These are phyloP conservation scores for Amaranthus hypochondriacus DNA, from an alignment of 148 eudicot species.

Conservation along the genomic window DNA sequence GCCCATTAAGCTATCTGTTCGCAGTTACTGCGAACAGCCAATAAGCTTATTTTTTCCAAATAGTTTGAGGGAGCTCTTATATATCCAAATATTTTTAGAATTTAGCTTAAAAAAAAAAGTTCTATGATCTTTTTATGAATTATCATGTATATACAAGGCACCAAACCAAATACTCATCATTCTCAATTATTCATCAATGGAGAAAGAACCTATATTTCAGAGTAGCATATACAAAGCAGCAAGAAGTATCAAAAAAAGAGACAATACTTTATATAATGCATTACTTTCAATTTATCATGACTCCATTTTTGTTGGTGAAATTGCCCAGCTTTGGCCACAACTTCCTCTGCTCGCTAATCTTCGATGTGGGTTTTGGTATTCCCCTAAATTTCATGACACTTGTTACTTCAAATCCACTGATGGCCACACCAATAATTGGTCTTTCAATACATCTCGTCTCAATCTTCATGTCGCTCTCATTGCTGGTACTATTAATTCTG, in stretches of 20 bases:
- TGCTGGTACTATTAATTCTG: slow-evolving; percentile 40
- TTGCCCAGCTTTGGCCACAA: slow-evolving; percentile 81
- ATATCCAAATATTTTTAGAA: too few species aligned
- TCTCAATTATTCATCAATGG: too few species aligned
- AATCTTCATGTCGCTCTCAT: slow-evolving; percentile 86
- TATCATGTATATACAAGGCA: neutral
- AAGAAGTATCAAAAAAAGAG: slow-evolving; percentile 59
- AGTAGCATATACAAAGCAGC: slow-evolving; percentile 76
- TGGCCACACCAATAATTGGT: slow-evolving; percentile 78
- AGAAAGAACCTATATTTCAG: too few species aligned
- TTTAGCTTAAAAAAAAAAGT: too few species aligned
- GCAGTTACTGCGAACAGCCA: too few species aligned
- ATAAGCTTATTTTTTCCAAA: too few species aligned
- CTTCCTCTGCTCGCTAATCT: slow-evolving; percentile 81
- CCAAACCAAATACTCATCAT: neutral
- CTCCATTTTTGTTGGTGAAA: slow-evolving; percentile 80
- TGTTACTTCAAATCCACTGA: slow-evolving; percentile 98
- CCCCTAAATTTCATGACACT: slow-evolving; percentile 37
- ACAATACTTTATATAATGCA: slow-evolving; percentile 65
- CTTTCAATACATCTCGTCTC: slow-evolving; percentile 85
- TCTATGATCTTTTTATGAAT: too few species aligned
- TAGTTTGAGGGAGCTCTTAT: too few species aligned
- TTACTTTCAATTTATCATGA: slow-evolving; percentile 79
- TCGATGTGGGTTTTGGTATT: slow-evolving; percentile 90
- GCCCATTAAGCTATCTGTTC: too few species aligned